phyloP scores from a whole-genome alignment of 768 basidiomycete genomes.

The Trametes elegans region DNA sequence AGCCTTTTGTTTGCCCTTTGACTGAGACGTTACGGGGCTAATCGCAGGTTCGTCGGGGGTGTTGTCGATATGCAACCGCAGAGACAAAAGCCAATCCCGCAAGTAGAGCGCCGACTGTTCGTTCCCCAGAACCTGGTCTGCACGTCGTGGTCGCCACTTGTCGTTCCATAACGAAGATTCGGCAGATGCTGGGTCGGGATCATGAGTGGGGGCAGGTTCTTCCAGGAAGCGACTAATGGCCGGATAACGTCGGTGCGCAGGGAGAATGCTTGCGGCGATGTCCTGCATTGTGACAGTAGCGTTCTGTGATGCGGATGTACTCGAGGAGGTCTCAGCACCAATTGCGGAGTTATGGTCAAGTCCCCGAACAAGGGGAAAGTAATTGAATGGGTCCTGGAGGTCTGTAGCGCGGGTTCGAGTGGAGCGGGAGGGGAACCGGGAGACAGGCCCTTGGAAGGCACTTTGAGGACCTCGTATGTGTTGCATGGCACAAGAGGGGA shows the following conservation, averaged over 20 bases:
- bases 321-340: background rate
- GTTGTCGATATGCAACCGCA: constrained; percentile 50
- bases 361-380: background rate
- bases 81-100: constrained; percentile 75
- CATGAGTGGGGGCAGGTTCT: background rate
- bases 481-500: constrained; percentile 50
- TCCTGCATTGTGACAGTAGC: background rate
- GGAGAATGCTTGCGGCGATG: background rate
- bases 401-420: background rate
- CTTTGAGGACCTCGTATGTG: constrained; percentile 63
- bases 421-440: background rate
- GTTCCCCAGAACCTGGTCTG: constrained; percentile 78
- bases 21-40: background rate
- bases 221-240: constrained; percentile 18
- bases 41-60: background rate
- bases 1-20: constrained; percentile 13
- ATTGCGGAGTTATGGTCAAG: background rate
- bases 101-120: constrained; percentile 66
- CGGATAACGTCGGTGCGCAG: constrained; percentile 11
- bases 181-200: background rate
- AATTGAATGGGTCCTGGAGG: background rate
- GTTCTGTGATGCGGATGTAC: background rate
- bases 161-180: constrained; percentile 60
- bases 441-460: constrained; percentile 26
- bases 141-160: constrained; percentile 71